phyloP scores from a whole-genome alignment of 768 basidiomycete species.

The Pholiota conissans region DNA sequence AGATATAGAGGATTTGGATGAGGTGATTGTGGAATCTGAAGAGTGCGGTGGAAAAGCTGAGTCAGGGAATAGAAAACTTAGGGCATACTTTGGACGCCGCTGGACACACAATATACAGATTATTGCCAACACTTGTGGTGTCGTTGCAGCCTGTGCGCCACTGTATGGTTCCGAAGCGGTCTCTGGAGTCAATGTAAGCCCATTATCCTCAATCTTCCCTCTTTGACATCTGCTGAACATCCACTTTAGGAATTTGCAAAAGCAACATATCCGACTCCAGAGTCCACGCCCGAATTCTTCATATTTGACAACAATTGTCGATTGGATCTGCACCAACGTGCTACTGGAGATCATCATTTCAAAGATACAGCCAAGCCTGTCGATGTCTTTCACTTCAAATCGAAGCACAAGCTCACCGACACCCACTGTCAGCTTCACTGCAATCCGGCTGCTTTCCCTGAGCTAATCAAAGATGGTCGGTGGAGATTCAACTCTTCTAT shows the following conservation, averaged over 20 bases:
- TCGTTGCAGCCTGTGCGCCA: slow-evolving; percentile 17
- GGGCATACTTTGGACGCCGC: slow-evolving; percentile 12
- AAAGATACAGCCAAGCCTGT: slow-evolving; percentile 12
- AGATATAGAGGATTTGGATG: slow-evolving; percentile 2
- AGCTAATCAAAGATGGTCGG: slow-evolving; percentile 14
- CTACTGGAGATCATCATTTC: slow-evolving; percentile 9
- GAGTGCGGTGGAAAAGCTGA: slow-evolving; percentile 5
- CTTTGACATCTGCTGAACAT: neutral
- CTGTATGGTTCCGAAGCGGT: slow-evolving; percentile 22
- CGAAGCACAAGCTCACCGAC: slow-evolving; percentile 16
- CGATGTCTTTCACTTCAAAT: slow-evolving; percentile 20
- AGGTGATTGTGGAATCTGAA: neutral
- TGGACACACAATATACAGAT: slow-evolving; percentile 23
- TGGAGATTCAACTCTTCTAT: slow-evolving; percentile 22
- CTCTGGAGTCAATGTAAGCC: slow-evolving; percentile 11
- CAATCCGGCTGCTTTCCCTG: slow-evolving; percentile 15
- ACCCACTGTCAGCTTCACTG: slow-evolving; percentile 16
- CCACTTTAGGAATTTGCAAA: slow-evolving; percentile 14
- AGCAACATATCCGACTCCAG: slow-evolving; percentile 8
- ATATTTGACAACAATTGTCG: slow-evolving; percentile 20
- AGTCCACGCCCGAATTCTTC: slow-evolving; percentile 11
- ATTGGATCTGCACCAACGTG: slow-evolving; percentile 5
- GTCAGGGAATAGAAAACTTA: slow-evolving; percentile 10
- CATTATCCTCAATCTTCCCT: neutral
- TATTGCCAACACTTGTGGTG: slow-evolving; percentile 16